Conservation (phyloP, 2,329 filamentous ascomycete species). For the Pseudogymnoascus sp. region DNA sequence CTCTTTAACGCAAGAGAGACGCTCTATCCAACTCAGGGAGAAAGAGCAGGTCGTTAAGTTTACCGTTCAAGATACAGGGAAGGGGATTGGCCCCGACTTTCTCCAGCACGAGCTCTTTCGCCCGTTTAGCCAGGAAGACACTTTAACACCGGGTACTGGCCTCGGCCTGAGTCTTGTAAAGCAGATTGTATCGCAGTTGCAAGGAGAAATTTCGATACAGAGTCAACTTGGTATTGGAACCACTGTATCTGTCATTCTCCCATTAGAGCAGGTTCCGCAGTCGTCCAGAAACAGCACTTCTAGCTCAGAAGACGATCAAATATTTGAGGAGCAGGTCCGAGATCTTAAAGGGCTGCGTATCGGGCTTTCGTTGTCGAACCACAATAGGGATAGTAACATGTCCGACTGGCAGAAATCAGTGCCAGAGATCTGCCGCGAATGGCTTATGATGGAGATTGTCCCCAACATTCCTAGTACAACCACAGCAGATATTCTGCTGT, state of each 20-base stretch:
- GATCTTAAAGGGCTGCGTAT: not conserved
- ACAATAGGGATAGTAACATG: not conserved
- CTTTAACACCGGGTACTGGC: slow-evolving; percentile 50
- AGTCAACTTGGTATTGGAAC: slow-evolving; percentile 47
- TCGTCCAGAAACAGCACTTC: not conserved
- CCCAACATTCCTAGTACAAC: not conserved
- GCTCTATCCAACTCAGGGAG: slow-evolving; percentile 24
- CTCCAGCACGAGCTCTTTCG: slow-evolving; percentile 51
- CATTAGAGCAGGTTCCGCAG: slow-evolving; percentile 22
- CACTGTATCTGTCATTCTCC: slow-evolving; percentile 32
- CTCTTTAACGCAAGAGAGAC: not conserved
- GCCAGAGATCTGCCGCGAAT: not conserved
- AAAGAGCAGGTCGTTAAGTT: slow-evolving; percentile 48
- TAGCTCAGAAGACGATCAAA: not conserved
- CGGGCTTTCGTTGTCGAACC: not conserved
- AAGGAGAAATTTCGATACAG: slow-evolving; percentile 51
- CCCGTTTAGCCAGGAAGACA: slow-evolving; percentile 49
- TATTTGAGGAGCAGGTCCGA: not conserved
- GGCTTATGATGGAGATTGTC: not conserved
- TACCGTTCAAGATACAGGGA: slow-evolving; percentile 66
- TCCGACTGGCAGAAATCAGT: not conserved
- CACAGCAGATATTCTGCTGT: not conserved
- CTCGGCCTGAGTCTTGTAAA: slow-evolving; percentile 56
- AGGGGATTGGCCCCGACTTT: slow-evolving; percentile 56
- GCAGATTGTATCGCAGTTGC: slow-evolving; percentile 51